Base-by-base conservation (phyloP, 768 basidiomycete genomes). In the Auricularia heimuer region DNA sequence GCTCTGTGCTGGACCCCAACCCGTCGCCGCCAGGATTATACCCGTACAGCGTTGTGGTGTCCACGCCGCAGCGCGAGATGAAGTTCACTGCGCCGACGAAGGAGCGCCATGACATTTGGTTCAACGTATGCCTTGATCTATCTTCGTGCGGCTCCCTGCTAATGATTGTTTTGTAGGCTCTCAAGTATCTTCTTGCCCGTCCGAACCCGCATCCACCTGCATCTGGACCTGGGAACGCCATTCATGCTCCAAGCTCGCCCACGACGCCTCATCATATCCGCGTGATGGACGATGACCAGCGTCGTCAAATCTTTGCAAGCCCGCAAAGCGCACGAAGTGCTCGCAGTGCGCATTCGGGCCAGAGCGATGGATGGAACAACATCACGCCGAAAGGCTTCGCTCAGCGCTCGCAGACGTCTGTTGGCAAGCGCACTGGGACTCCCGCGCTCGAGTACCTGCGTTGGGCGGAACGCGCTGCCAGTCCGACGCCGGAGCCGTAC, bases 41-140 rank as follows among this genome's bases (percentile, higher is more conserved):
- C 77, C 90, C 92, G 72, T 92, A 97, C 75, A 96, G 92, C 67
- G 89, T 99, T 33, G 81, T 99, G 54, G 87, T 99, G 65, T 87
- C 92, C 29, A 97, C 95, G 0, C 90, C 93, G 11, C 90, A 94
- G 67, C 83, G 96, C 65, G 97, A 99, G 77, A 97, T 98, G 86
- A 96, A 97, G 79, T 88, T 99, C 71, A 98, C 97, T n/a, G 94
- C 94, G 4, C 89, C 90, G 2, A 95, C 89, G 7, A 91, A 92
- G 73, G 97, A 98, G 69, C 82, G 95, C 63, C 97, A 99, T 72
- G 95, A 98, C 70, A 94, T 98, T 67, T 99, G 97, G 97, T 79
- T 93, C 63, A 90, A 87, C 75, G 94, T 94, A 74, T 66, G 86
- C 78, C 4, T 45, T 39, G 11, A 33, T 65, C 51, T 35, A 64